phyloP scores from a whole-genome alignment of 2,329 filamentous ascomycete genomes.

The Amphichorda felina region DNA sequence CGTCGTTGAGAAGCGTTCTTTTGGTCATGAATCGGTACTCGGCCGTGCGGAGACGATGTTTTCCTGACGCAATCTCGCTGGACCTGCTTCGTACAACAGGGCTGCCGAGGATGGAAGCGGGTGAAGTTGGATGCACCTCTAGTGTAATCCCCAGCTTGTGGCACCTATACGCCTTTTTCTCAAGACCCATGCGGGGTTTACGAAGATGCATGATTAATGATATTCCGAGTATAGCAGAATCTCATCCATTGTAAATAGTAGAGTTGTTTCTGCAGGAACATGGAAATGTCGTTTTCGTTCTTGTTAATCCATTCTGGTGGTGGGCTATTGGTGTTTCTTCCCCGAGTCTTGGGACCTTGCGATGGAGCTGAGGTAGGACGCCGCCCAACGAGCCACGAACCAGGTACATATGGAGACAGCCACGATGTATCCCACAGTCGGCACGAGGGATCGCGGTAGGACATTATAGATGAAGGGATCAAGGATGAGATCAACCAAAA shows the following conservation, averaged over 20 bases:
- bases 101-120: background rate
- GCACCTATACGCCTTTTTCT: background rate
- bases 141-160: background rate
- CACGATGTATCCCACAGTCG: conserved; percentile 58
- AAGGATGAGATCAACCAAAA: conserved; percentile 71
- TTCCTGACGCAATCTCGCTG: too few species aligned
- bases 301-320: background rate
- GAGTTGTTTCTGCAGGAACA: background rate
- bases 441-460: conserved; percentile 64
- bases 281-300: background rate
- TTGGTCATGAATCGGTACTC: background rate
- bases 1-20: background rate
- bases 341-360: background rate
- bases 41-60: too few species aligned
- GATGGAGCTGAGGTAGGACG: conserved; percentile 4
- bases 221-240: background rate
- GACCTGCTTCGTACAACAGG: background rate
- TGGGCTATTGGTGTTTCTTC: conserved; percentile 3
- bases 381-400: conserved; percentile 26
- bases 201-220: conserved; percentile 6
- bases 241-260: background rate
- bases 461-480: conserved; percentile 76
- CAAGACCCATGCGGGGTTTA: background rate
- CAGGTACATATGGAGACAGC: conserved; percentile 41
- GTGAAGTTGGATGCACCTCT: background rate